A percentile compares a stretch with the other conserved stretches of the same genome.
phyloP scores from a whole-genome alignment of 1,139 yeast genomes.

The Pichia cactophila region DNA sequence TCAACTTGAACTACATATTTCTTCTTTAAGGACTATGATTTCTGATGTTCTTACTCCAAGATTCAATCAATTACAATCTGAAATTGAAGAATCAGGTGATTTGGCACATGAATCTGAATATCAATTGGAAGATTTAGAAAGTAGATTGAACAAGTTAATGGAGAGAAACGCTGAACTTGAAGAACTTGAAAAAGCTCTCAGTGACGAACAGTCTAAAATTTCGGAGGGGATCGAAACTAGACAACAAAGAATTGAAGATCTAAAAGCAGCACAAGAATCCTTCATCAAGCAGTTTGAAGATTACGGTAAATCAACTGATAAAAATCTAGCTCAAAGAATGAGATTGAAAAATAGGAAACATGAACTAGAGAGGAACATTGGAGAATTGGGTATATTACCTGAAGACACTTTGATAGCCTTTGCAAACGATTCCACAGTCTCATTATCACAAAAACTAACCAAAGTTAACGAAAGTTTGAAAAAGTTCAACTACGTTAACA shows the following conservation, averaged over 20 bases:
- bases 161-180: conserved; percentile 55
- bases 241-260: conserved; percentile 38
- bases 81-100: conserved; percentile 29
- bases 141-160: conserved; percentile 43
- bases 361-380: conserved; percentile 63
- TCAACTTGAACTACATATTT: conserved; percentile 44
- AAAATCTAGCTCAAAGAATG: conserved; percentile 56
- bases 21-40: conserved; percentile 50
- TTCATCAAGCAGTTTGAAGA: conserved; percentile 52
- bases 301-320: conserved; percentile 60
- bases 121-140: conserved; percentile 52
- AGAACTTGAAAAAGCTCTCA: conserved; percentile 34
- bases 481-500: conserved; percentile 72
- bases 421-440: conserved; percentile 38
- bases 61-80: conserved; percentile 13
- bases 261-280: conserved; percentile 51
- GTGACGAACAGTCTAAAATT: conserved; percentile 1
- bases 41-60: conserved; percentile 43
- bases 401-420: conserved; percentile 68
- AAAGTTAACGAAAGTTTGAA: conserved; percentile 51
- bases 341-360: conserved; percentile 56
- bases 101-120: conserved; percentile 37
- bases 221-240: conserved; percentile 32
- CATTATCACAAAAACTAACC: conserved; percentile 49
- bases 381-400: conserved; percentile 81